Percentiles rank a stretch among this genome's conserved stretches.
These are phyloP conservation scores for Paecilomyces niveus DNA, from an alignment of 2,329 filamentous ascomycete genomes.

Conservation along the genomic window DNA sequence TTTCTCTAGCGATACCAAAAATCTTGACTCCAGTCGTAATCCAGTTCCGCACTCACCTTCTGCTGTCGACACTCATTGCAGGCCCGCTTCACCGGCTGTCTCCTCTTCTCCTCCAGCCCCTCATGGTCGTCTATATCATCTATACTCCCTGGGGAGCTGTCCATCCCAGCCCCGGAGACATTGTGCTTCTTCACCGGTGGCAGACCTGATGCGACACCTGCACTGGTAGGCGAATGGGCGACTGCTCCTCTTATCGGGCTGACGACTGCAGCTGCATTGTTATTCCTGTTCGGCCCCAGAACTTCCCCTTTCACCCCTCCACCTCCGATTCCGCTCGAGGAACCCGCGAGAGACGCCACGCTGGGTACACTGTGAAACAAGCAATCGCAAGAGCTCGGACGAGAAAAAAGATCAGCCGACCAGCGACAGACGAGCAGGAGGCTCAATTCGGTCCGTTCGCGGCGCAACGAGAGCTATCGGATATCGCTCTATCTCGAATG, in stretches of 20 bases:
- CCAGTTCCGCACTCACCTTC: conserved; percentile 44
- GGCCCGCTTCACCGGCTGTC: conserved; percentile 51
- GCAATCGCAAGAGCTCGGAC: conserved; percentile 9
- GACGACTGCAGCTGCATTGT: conserved; percentile 30
- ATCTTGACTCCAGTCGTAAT: background rate
- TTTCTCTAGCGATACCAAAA: conserved; percentile 1
- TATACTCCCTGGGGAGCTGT: conserved; percentile 41
- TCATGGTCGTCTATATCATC: conserved; percentile 40
- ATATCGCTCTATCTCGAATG: background rate
- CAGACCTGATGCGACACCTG: conserved; percentile 22
- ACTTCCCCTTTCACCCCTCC: conserved; percentile 19
- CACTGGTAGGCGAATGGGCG: conserved; percentile 19
- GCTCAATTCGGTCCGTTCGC: background rate
- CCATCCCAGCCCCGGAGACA: conserved; percentile 35
- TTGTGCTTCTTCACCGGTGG: conserved; percentile 35
- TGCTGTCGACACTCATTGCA: conserved; percentile 66
- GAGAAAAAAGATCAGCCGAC: conserved; percentile 4
- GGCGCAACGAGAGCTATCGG: background rate
- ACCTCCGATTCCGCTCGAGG: conserved; percentile 28
- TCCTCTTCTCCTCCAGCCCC: conserved; percentile 35
- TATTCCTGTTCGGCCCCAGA: conserved; percentile 16
- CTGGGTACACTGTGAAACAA: conserved; percentile 19
- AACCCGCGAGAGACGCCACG: conserved; percentile 28
- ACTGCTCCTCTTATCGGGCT: conserved; percentile 31
- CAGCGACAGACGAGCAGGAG: background rate